Evolutionary conservation across 2,329 filamentous ascomycete species (phyloP).

Genomic region (Leptographium flavum): DNA sequence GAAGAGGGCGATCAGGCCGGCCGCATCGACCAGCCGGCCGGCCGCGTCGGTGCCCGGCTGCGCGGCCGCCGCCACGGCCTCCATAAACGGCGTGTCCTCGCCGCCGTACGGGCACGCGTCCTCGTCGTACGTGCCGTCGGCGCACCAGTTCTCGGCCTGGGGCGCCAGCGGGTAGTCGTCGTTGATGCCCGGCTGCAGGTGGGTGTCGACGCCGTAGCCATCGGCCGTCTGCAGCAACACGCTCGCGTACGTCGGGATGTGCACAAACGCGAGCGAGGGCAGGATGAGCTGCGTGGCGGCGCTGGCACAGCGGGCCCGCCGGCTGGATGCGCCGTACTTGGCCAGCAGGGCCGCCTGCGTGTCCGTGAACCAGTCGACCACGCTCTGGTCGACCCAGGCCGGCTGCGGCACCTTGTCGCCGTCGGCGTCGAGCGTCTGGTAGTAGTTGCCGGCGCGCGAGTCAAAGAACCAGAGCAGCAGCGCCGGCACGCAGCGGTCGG

Average conservation of each 20-base stretch:
- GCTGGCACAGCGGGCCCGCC: neutral
- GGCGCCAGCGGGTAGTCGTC: conserved; percentile 16
- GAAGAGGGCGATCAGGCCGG: conserved; percentile 36
- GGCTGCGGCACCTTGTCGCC: conserved; percentile 12
- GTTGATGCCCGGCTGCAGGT: conserved; percentile 20
- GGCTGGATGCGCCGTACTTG: conserved; percentile 9
- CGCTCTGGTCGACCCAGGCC: conserved; percentile 29
- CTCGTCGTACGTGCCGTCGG: conserved; percentile 10
- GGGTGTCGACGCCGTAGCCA: conserved; percentile 14
- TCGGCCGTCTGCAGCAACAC: conserved; percentile 13
- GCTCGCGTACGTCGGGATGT: conserved; percentile 26
- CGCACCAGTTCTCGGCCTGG: conserved; percentile 21
- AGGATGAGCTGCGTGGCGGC: conserved; percentile 13
- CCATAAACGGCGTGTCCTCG: conserved; percentile 42
- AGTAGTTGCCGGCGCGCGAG: conserved; percentile 31
- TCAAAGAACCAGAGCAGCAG: conserved; percentile 51
- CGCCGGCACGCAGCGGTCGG: conserved; percentile 11
- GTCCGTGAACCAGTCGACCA: conserved; percentile 28
- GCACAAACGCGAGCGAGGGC: conserved; percentile 33
- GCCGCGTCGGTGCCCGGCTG: conserved; percentile 14
- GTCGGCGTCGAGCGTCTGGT: conserved; percentile 15
- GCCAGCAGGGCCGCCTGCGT: conserved; percentile 19
- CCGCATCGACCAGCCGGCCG: conserved; percentile 23
- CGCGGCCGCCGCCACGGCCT: conserved; percentile 31
- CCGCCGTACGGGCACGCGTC: conserved; percentile 20